Evolutionary conservation across 1,139 yeast genomes (phyloP), one percentile per base, ranked within the genome.

Genomic region (Geotrichum histeridarum): DNA sequence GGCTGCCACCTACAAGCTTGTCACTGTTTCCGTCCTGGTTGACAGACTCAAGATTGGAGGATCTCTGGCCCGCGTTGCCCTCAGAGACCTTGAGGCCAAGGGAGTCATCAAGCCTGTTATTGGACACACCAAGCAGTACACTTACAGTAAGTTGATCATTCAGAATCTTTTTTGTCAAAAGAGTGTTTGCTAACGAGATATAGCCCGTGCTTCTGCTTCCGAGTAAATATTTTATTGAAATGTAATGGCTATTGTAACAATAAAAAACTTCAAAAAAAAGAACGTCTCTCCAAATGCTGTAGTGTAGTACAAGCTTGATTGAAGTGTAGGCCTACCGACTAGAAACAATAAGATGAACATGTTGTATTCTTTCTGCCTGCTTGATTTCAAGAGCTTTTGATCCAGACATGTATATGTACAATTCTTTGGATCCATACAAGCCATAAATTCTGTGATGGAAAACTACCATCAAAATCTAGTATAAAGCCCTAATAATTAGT

Each of bases 21-120:
- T 93, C 69, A 88, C 99, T 63, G 96, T 93, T 70, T 91, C 98
- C 64, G 97, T 93, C 67, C 84, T 93, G 72, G 99, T 93, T 73
- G 99, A 93, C 81, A 91, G 99, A 84, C 85, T 94, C 78, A 93
- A 94, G 95, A 82, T 93, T 72, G 96, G 96, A 81, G 99, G 99
- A 77, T 91, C 99, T 64, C 72, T 93, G 73, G 99, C 99, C 72
- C 91, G 99, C 81, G 86, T 89, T 75, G 99, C 98, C 73, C 86
- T 93, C 75, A 84, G 82, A 77, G 96, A 93, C 75, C 88, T 94
- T 76, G 98, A 89, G 81, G 82, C 79, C 65, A 93, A 91, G 72
- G 99, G 99, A 74, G 78, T 88, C 76, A 94, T 94, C 79, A 87
- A 86, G 81, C 91, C 95, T 70, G 87, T 94, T 75, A 84, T 87